Base-by-base conservation (phyloP, 2,329 filamentous ascomycete genomes). In the Aspergillus unguis region DNA sequence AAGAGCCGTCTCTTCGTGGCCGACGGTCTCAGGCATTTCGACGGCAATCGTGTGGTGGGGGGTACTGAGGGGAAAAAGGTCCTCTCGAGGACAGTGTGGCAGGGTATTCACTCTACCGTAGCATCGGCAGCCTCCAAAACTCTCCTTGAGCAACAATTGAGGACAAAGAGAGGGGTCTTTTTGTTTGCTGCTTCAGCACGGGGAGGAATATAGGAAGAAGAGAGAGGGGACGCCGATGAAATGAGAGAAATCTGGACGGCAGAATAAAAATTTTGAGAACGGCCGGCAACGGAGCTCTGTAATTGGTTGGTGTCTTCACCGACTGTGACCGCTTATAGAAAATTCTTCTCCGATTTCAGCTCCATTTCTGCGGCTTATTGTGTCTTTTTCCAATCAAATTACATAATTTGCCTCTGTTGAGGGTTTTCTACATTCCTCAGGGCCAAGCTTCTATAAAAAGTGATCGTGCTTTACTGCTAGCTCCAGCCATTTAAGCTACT, bases 21-120 rank as follows among this genome's bases (percentile, higher is more conserved):
- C 65, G 56, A 62, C 53, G 54, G 65, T 51, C 57, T 68, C 65
- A 58, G 67, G 63, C 62, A 68, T 68, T 54, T 68, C 54, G 58
- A 46, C 56, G 61, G 57, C 56, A 59, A 45, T 45, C 59, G 53
- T 58, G 48, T 54, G 58, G 55, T 51, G 50, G 62, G 63, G 53
- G 27, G 36, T 36, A 44, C 37, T 56, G 57, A 50, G 57, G 53
- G 57, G 52, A 40, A 59, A 62, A 59, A 61, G 65, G 69, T 71
- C 70, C 69, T 72, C 69, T 63, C 63, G 65, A 57, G 70, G 70
- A 72, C 70, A 62, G 60, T 65, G 60, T 57, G 58, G 53, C 51
- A 58, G 54, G 58, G 55, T 60, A 56, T 54, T 65, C 60, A 61
- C 64, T 72, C 66, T 70, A 71, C 62, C 65, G 64, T 68, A 68